A percentile compares a stretch with the other conserved stretches of the same genome.
Conservation (phyloP, 768 basidiomycete genomes). For the Mrakia hoshinonis region DNA sequence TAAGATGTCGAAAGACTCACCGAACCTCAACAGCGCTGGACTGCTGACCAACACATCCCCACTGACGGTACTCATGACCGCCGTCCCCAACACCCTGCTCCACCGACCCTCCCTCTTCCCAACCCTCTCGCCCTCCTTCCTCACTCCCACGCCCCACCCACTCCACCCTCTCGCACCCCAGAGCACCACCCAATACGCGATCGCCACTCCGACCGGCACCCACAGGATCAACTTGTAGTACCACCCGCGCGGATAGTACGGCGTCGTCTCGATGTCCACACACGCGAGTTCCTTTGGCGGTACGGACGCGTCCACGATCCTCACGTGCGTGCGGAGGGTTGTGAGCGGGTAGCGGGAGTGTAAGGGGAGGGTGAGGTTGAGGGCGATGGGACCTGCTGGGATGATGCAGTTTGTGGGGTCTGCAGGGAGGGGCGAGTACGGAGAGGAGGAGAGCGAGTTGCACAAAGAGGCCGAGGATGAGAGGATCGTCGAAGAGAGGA, state of each 20-base stretch:
- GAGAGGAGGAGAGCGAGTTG: conserved; percentile 66
- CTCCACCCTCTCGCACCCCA: conserved; percentile 63
- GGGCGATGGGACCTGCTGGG: conserved; percentile 65
- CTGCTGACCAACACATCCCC: conserved; percentile 78
- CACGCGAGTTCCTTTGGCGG: conserved; percentile 68
- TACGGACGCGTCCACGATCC: conserved; percentile 68
- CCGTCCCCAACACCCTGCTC: conserved; percentile 74
- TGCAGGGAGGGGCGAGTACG: conserved; percentile 36
- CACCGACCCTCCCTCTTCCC: conserved; percentile 41
- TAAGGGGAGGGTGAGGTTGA: conserved; percentile 61
- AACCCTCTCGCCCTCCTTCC: conserved; percentile 24
- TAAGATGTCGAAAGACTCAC: conserved; percentile 47
- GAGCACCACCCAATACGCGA: conserved; percentile 60
- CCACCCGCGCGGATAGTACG: conserved; percentile 43
- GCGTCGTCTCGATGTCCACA: conserved; percentile 66
- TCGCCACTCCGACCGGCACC: conserved; percentile 56
- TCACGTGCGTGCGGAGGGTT: conserved; percentile 72
- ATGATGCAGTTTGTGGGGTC: conserved; percentile 62
- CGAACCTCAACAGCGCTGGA: conserved; percentile 78
- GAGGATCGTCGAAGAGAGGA: conserved; percentile 68
- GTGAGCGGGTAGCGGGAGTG: conserved; percentile 61
- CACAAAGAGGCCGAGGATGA: conserved; percentile 69
- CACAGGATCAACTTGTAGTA: conserved; percentile 49
- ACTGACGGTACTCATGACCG: conserved; percentile 84
- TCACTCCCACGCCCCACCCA: conserved; percentile 53